Conservation (phyloP, 768 basidiomycete genomes). For the Boletus rufocinnamomeus region DNA sequence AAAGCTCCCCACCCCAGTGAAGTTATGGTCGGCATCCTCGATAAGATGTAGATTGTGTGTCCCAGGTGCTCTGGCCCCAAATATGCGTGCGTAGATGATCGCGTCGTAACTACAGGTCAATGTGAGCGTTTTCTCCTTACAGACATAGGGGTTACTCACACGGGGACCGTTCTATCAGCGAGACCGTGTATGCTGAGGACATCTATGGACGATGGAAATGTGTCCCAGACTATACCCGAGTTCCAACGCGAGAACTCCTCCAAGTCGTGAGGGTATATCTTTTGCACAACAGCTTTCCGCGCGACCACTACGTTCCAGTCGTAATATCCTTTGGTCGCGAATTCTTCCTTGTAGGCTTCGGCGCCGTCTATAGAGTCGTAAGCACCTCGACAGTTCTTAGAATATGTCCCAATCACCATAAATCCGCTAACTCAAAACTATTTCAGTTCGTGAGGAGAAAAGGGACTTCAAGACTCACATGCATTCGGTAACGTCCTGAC, state of each 20-base stretch:
- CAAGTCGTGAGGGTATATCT: conserved; percentile 60
- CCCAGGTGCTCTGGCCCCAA: conserved; percentile 58
- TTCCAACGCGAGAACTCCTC: conserved; percentile 66
- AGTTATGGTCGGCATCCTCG: conserved; percentile 81
- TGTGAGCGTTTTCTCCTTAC: conserved; percentile 1
- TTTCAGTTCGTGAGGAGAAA: conserved; percentile 8
- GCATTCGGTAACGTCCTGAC: conserved; percentile 79
- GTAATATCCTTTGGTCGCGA: conserved; percentile 59
- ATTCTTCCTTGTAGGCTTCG: conserved; percentile 47
- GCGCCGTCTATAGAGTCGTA: conserved; percentile 21
- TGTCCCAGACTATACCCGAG: conserved; percentile 64
- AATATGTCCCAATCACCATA: conserved; percentile 24
- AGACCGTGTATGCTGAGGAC: conserved; percentile 83
- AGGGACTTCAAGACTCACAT: conserved; percentile 41
- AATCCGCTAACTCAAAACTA: conserved; percentile 22
- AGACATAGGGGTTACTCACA: conserved; percentile 46
- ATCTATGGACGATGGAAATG: conserved; percentile 62
- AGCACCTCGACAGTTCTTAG: neutral
- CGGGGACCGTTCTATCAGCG: conserved; percentile 63
- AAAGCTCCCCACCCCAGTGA: conserved; percentile 49
- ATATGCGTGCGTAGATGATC: conserved; percentile 62
- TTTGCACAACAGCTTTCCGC: conserved; percentile 52
- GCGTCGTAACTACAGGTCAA: conserved; percentile 60
- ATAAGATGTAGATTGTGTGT: conserved; percentile 70
- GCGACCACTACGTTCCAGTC: conserved; percentile 69